Evolutionary conservation across 2,329 filamentous ascomycete genomes (phyloP), one percentile per base, ranked within the genome.

Genomic region (Microascus cirrosus): DNA sequence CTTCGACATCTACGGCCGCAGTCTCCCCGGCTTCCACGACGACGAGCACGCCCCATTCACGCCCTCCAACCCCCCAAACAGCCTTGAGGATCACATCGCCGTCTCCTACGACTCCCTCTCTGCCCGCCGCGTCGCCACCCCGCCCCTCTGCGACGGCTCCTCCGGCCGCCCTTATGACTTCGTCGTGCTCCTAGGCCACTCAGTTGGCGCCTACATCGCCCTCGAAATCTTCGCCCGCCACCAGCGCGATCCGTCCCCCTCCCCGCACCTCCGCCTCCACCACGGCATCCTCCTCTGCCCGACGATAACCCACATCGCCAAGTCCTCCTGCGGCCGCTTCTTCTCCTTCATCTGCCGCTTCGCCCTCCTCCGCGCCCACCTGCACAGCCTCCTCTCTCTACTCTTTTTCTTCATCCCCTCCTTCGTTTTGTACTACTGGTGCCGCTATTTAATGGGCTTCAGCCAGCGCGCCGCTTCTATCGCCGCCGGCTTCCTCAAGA

Each of bases 171-270:
- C 59, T 34, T 84, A 81, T 62, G 76, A 83, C 65, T 74, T 75
- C 55, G 79, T 90, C 20, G 75, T 90, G 8, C 71, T 92, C 18
- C 79, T 87, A 55, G 88, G 87, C 3, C 88, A 92, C 69, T 90
- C 86, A 0, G 85, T 92, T 1, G 88, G 88, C 25, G 74, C 82
- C 11, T 92, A 88, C 67, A 85, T 92, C 22, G 73, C 80, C 2
- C 80, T 90, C 61, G 86, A 91, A 67, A 71, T 88, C 34, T 79
- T 89, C 54, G 74, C 83, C 60, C 74, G 82, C 11, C 78, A 84
- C 61, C 71, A 76, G 39, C 72, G 73, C 42, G 63, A 71, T 45
- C 65, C 67, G 0, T 60, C 62, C 13, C 58, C 65, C 13, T 68
- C 68, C 1, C 69, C 71, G n/a, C 65, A 70, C 53, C 66, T 78